These are phyloP conservation scores for Gentiana dahurica DNA, from an alignment of 257 asterid genomes.

Conservation along the genomic window DNA sequence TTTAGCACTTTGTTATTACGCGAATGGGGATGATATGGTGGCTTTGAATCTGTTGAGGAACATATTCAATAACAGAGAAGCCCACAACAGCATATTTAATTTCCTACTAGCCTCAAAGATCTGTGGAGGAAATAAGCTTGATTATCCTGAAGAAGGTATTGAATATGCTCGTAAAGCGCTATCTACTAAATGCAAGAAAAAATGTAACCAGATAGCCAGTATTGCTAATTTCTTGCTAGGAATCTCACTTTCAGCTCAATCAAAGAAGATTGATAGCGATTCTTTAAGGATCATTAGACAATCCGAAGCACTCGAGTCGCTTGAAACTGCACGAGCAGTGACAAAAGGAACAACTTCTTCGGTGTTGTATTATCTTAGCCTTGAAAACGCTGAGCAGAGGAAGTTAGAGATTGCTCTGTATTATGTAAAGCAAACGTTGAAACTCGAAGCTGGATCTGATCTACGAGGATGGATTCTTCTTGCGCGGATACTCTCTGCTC, in stretches of 20 bases:
- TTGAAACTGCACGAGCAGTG: conserved; percentile 49
- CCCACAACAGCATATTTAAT: conserved; percentile 27
- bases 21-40: conserved; percentile 44
- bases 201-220: conserved; percentile 37
- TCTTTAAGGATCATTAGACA: conserved; percentile 39
- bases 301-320: conserved; percentile 58
- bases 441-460: conserved; percentile 54
- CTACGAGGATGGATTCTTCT: conserved; percentile 71
- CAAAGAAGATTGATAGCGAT: conserved; percentile 43
- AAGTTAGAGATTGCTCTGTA: conserved; percentile 64
- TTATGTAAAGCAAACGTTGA: conserved; percentile 58
- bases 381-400: conserved; percentile 87
- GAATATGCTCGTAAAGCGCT: conserved; percentile 31
- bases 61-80: conserved; percentile 49
- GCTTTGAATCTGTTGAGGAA: conserved; percentile 65
- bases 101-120: conserved; percentile 70
- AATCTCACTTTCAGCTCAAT: conserved; percentile 48
- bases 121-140: conserved; percentile 33
- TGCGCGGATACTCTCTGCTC: conserved; percentile 87
- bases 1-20: conserved; percentile 62
- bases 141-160: conserved; percentile 48
- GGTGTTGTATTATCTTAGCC: conserved; percentile 47
- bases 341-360: conserved; percentile 30
- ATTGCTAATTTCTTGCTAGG: conserved; percentile 47
- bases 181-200: conserved; percentile 12